Evolutionary conservation across 2,329 filamentous ascomycete genomes (phyloP), one percentile per base, ranked within the genome.

Genomic region (Cordyceps tenuipes): DNA sequence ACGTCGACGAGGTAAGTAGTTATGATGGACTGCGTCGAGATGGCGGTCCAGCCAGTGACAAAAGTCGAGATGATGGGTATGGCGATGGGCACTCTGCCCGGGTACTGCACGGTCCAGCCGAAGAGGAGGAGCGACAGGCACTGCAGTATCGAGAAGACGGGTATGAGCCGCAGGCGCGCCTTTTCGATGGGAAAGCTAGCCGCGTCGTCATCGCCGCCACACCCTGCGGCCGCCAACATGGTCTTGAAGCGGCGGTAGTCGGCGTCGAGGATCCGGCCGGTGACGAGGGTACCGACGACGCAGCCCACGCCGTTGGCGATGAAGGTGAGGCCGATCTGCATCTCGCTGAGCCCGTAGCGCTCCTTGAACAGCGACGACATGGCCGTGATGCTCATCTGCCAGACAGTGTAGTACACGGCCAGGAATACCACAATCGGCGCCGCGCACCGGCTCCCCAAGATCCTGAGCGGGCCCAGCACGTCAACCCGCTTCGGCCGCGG

Each of bases 1-100:
- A 82, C 68, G 63, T 84, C 81, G 3, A 83, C 75, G 0, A 83
- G 70, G 60, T 80, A 82, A 0, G 80, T 83, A 68, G 75, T 78
- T 34, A 81, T 72, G 1, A 78, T 65, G 1, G 75, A 77, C 44
- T 80, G 75, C 3, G 73, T 79, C 0, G 79, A 79, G 5, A 80
- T 72, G 0, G 75, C 75, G 0, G 79, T 74, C 79, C 79, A 82
- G 4, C 81, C 80, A 0, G 77, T 77, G 43, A 82, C 69, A 58
- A 83, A 82, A 0, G 77, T 79, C 0, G 76, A 75, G 0, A 79
- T 66, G 36, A 83, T 77, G 0, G 80, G 79, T 0, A 79, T 69
- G 0, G 78, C 76, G 19, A 82, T 78, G 50, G 77, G 77, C 0
- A 80, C 73, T 0, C 63, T 62, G 0, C 71, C 55, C 0, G 69